Conservation (phyloP, 768 basidiomycete genomes). For the Phylloporus sp. region DNA sequence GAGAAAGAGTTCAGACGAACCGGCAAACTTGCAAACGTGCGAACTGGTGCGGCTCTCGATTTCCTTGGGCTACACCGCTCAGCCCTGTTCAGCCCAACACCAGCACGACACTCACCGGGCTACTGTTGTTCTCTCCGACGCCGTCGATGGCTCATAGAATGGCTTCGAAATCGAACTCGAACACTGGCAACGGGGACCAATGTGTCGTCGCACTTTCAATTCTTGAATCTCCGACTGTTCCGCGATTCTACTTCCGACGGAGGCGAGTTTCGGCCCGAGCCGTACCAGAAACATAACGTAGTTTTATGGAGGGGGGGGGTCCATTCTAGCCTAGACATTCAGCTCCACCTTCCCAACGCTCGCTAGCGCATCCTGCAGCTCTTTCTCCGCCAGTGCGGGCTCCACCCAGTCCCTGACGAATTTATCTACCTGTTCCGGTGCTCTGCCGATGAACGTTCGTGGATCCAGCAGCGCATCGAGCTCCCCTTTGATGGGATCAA, state of each 20-base stretch:
- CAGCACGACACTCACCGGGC: slow-evolving; percentile 7
- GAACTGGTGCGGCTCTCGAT: slow-evolving; percentile 24
- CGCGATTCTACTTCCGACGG: slow-evolving; percentile 14
- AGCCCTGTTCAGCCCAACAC: background rate
- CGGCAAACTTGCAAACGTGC: slow-evolving; percentile 21
- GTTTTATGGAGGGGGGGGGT: background rate
- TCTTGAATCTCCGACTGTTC: slow-evolving; percentile 14
- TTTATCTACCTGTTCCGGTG: slow-evolving; percentile 89
- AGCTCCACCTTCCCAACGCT: slow-evolving; percentile 61
- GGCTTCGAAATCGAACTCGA: background rate
- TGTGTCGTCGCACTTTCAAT: slow-evolving; percentile 15
- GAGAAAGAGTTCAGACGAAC: too few relatives aligned
- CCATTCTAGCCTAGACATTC: slow-evolving; percentile 31
- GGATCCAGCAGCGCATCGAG: slow-evolving; percentile 82
- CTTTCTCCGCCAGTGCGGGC: slow-evolving; percentile 67
- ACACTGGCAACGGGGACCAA: background rate
- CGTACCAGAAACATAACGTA: background rate
- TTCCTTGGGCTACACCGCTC: slow-evolving; percentile 9
- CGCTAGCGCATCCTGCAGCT: slow-evolving; percentile 50
- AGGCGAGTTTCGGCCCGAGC: slow-evolving; percentile 19
- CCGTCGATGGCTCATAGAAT: slow-evolving; percentile 1
- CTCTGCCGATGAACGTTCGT: slow-evolving; percentile 85
- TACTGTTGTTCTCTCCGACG: background rate
- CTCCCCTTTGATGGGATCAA: slow-evolving; percentile 78
- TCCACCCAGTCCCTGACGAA: slow-evolving; percentile 86